These are phyloP conservation scores for Epichloe scottii DNA, from an alignment of 2,329 filamentous ascomycete species.

Conservation along the genomic window DNA sequence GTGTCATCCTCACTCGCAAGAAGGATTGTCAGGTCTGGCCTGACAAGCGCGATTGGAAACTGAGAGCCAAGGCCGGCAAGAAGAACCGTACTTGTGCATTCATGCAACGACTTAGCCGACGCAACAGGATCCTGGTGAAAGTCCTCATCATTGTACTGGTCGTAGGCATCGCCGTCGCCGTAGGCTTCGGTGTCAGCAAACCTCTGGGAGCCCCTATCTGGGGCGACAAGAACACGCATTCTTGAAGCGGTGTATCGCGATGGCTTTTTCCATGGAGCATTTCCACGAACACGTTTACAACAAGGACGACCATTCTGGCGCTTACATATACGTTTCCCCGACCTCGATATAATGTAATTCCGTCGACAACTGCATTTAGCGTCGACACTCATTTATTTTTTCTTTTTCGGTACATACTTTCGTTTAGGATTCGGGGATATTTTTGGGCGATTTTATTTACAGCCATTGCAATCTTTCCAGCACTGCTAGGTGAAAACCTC, in stretches of 20 bases:
- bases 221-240: constrained; percentile 19
- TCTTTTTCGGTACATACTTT: not conserved
- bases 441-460: not conserved
- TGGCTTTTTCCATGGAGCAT: not conserved
- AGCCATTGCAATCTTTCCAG: not conserved
- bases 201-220: constrained; percentile 47
- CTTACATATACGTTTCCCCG: not conserved
- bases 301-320: not conserved
- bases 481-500: not conserved
- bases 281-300: constrained; percentile 11
- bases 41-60: constrained; percentile 45
- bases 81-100: constrained; percentile 38
- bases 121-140: constrained; percentile 41
- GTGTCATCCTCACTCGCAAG: constrained; percentile 19
- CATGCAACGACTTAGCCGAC: constrained; percentile 39
- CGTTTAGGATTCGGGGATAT: not conserved
- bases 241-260: not conserved
- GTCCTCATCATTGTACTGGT: constrained; percentile 39
- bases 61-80: constrained; percentile 45
- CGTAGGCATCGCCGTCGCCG: constrained; percentile 38
- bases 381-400: not conserved
- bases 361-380: not conserved
- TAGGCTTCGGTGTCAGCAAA: constrained; percentile 50
- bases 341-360: constrained; percentile 4
- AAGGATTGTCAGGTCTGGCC: constrained; percentile 47